Conservation (phyloP, 805 yeast species). For the Suhomyces vadensis region DNA sequence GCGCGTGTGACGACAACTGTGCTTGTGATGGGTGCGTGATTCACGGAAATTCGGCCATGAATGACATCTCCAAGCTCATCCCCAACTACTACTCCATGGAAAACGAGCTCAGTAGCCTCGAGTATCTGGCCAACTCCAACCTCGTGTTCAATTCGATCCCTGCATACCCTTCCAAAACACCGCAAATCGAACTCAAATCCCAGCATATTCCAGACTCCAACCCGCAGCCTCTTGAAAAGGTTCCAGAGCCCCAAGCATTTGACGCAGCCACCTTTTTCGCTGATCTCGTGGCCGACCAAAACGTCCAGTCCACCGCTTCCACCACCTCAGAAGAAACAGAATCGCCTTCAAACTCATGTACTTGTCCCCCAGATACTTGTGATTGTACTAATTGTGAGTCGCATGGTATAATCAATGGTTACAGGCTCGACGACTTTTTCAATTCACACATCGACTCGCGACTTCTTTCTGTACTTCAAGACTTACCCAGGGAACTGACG, state of each 20-base stretch:
- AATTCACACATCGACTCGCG: slow-evolving; percentile 3
- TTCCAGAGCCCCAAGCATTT: not conserved
- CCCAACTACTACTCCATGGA: slow-evolving; percentile 8
- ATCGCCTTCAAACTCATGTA: slow-evolving; percentile 16
- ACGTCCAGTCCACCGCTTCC: not conserved
- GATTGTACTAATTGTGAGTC: slow-evolving; percentile 46
- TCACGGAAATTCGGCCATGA: slow-evolving; percentile 26
- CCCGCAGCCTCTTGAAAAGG: not conserved
- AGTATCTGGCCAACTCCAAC: slow-evolving; percentile 2
- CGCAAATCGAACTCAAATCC: not conserved
- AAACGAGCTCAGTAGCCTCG: slow-evolving; percentile 3
- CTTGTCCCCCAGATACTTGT: slow-evolving; percentile 31
- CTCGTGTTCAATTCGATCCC: not conserved
- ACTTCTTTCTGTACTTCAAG: not conserved
- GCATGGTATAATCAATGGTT: slow-evolving; percentile 47
- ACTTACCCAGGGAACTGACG: not conserved
- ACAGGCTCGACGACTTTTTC: slow-evolving; percentile 40
- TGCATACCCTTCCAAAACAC: not conserved
- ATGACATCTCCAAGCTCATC: slow-evolving; percentile 1
- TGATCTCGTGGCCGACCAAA: slow-evolving; percentile 6
- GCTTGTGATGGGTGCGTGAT: slow-evolving; percentile 38
- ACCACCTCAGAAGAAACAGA: not conserved
- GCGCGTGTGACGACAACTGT: slow-evolving; percentile 40
- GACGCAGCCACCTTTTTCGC: slow-evolving; percentile 4
- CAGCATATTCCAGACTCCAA: not conserved